Percentiles rank a stretch among this genome's conserved stretches.
These are phyloP conservation scores for Coemansia sp. DNA, from an alignment of 192 early-diverging fungal species.

Conservation along the genomic window DNA sequence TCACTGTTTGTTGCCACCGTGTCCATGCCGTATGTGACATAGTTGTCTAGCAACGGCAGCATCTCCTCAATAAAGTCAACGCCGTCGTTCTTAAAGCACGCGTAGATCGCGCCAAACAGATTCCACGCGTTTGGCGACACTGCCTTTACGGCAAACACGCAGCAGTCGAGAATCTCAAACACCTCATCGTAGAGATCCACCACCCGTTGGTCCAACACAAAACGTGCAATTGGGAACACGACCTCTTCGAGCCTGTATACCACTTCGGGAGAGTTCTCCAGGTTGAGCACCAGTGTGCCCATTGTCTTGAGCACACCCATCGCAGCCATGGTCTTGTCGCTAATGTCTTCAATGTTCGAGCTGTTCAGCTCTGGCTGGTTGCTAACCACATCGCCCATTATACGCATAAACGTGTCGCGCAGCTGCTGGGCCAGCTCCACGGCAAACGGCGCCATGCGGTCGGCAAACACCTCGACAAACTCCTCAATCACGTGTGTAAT, in stretches of 20 bases:
- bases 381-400: constrained; percentile 72
- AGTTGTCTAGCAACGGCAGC: constrained; percentile 88
- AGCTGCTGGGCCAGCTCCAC: constrained; percentile 84
- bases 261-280: constrained; percentile 81
- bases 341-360: constrained; percentile 62
- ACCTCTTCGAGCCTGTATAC: constrained; percentile 77
- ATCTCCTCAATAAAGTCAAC: constrained; percentile 90
- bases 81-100: constrained; percentile 76
- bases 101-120: constrained; percentile 75
- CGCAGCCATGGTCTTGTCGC: constrained; percentile 86
- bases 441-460: constrained; percentile 90
- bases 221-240: constrained; percentile 73
- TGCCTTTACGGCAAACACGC: constrained; percentile 78
- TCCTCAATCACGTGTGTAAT: constrained; percentile 84
- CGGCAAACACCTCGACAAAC: constrained; percentile 88
- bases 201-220: constrained; percentile 69
- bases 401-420: constrained; percentile 81
- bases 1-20: constrained; percentile 66
- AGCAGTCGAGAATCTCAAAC: constrained; percentile 87
- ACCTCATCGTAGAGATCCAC: constrained; percentile 81
- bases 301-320: constrained; percentile 90
- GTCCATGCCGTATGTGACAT: constrained; percentile 81
- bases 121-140: constrained; percentile 84
- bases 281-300: constrained; percentile 78
- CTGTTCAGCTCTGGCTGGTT: constrained; percentile 43